Percentiles rank a stretch among this genome's conserved stretches.
These are phyloP conservation scores for Schizochytrium sp. DNA, from an alignment of 108 stramenopile genomes.

Conservation along the genomic window DNA sequence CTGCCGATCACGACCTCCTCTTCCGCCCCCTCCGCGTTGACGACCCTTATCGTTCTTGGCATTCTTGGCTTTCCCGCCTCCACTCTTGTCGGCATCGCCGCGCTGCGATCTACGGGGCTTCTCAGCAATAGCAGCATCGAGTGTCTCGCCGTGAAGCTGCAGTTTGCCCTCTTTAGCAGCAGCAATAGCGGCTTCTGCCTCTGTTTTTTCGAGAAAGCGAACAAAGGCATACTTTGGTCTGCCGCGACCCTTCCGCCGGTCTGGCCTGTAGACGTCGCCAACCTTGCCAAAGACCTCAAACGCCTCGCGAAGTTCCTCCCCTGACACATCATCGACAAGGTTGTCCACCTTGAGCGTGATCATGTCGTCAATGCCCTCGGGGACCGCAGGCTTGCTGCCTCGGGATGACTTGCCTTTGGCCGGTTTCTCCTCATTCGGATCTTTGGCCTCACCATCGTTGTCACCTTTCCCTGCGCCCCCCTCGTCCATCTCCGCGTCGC, in stretches of 20 bases:
- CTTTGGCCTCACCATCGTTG: background rate
- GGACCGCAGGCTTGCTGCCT: background rate
- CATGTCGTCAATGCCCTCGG: background rate
- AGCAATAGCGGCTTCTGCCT: background rate
- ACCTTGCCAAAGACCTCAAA: background rate
- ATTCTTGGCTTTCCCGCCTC: background rate
- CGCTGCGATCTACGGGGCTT: background rate
- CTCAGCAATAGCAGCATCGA: background rate
- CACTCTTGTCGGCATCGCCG: background rate
- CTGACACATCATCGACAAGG: background rate
- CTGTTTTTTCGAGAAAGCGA: background rate
- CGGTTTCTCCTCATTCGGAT: background rate
- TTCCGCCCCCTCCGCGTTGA: background rate
- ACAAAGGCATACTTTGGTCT: conserved; percentile 9
- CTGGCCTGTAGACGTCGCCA: background rate
- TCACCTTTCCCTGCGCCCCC: background rate
- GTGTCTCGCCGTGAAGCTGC: background rate
- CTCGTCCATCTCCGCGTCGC: background rate
- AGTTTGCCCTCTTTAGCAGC: background rate
- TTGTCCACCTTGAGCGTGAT: conserved; percentile 11
- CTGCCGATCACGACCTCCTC: background rate
- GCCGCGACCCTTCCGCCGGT: background rate
- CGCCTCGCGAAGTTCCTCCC: background rate
- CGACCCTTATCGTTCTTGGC: background rate
- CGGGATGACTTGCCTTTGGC: background rate